Conservation (phyloP, 495 filamentous ascomycete genomes). For the Friedmanniomyces endolithicus region DNA sequence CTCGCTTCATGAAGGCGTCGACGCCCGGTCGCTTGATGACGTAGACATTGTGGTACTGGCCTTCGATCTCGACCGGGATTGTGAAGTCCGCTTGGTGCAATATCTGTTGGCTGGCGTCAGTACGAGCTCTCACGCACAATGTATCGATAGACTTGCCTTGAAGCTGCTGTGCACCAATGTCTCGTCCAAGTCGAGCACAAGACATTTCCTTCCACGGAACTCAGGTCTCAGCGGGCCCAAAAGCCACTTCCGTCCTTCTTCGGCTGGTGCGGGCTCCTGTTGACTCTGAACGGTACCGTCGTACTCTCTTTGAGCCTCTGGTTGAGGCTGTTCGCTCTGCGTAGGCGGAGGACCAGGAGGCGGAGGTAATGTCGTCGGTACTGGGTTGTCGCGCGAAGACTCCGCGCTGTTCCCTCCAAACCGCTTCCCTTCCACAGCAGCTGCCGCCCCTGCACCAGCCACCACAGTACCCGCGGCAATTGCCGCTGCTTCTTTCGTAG, state of each 20-base stretch:
- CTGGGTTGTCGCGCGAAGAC: not conserved
- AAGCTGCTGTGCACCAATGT: slow-evolving; percentile 99
- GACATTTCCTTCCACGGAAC: slow-evolving; percentile 76
- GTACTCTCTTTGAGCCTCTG: not conserved
- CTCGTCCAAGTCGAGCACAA: slow-evolving; percentile 93
- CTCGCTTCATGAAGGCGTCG: slow-evolving; percentile 96
- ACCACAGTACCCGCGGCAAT: slow-evolving; percentile 8
- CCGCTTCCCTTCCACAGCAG: slow-evolving; percentile 7
- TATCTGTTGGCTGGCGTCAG: slow-evolving; percentile 44
- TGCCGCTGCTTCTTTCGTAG: slow-evolving; percentile 25
- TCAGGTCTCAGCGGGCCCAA: slow-evolving; percentile 66
- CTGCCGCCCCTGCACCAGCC: slow-evolving; percentile 9
- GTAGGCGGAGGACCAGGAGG: slow-evolving; percentile 19
- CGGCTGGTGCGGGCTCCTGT: slow-evolving; percentile 13
- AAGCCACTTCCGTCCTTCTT: slow-evolving; percentile 53
- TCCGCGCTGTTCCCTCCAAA: not conserved
- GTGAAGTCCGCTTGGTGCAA: slow-evolving; percentile 98
- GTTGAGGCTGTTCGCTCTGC: slow-evolving; percentile 26
- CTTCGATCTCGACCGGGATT: slow-evolving; percentile 97
- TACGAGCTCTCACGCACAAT: not conserved
- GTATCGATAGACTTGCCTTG: slow-evolving; percentile 49
- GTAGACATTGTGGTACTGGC: slow-evolving; percentile 98
- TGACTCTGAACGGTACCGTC: slow-evolving; percentile 13
- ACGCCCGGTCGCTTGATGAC: slow-evolving; percentile 97
- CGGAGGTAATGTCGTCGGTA: slow-evolving; percentile 24